Percentiles rank a stretch among this genome's conserved stretches.
These are phyloP conservation scores for Ploettnerulaceae sp. DNA, from an alignment of 2,329 filamentous ascomycete species.

Conservation along the genomic window DNA sequence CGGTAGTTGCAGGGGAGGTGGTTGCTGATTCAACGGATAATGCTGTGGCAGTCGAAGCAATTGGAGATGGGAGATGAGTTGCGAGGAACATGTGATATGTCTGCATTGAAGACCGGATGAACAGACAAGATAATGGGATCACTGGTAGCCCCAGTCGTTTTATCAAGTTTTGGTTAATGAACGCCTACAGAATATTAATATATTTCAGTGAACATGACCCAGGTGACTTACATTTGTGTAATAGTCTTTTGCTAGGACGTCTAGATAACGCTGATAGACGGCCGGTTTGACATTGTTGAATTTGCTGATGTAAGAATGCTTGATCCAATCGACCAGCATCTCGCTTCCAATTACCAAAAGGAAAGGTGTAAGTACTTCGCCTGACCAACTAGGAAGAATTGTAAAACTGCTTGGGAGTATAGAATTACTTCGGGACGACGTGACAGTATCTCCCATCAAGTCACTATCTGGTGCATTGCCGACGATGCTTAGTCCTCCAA, in stretches of 20 bases:
- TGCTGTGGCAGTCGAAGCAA: constrained; percentile 61
- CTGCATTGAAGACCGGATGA: constrained; percentile 89
- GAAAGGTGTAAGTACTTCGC: constrained; percentile 88
- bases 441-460: constrained; percentile 46
- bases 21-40: constrained; percentile 57
- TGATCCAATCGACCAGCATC: constrained; percentile 94
- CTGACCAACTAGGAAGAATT: constrained; percentile 78
- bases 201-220: constrained; percentile 7
- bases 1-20: constrained; percentile 67
- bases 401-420: constrained; percentile 90
- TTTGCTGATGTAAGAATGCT: constrained; percentile 96
- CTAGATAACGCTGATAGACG: constrained; percentile 84
- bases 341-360: constrained; percentile 91
- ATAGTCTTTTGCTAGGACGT: constrained; percentile 95
- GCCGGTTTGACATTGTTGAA: constrained; percentile 95
- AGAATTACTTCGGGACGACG: constrained; percentile 61
- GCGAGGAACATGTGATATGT: constrained; percentile 98
- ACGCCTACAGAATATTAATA: constrained; percentile 54
- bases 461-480: constrained; percentile 38
- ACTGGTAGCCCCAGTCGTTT: constrained; percentile 86
- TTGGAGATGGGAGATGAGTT: constrained; percentile 72
- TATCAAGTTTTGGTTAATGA: constrained; percentile 83
- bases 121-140: constrained; percentile 87
- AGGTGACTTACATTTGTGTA: constrained; percentile 71
- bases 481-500: constrained; percentile 70